These are phyloP conservation scores for Podila horticola DNA, from an alignment of 192 early-diverging fungal species.

Conservation along the genomic window DNA sequence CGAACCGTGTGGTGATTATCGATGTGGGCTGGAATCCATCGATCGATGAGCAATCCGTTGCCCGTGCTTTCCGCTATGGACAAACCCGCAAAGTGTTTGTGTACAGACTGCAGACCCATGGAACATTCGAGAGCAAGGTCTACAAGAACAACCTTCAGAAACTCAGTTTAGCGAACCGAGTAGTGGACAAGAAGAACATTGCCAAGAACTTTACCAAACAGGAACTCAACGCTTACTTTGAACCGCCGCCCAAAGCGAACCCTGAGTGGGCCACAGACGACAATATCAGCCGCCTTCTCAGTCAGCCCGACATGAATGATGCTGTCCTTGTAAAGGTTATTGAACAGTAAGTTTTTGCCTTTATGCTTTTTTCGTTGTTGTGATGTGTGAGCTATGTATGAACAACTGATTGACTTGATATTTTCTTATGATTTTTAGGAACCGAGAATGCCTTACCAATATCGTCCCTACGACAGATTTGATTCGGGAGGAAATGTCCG, in stretches of 20 bases:
- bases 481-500: conserved; percentile 34
- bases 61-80: conserved; percentile 75
- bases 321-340: conserved; percentile 17
- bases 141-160: conserved; percentile 81
- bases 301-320: conserved; percentile 28
- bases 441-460: conserved; percentile 6
- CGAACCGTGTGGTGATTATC: conserved; percentile 77
- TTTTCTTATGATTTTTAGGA: conserved; percentile 3
- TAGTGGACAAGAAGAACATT: conserved; percentile 70
- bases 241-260: conserved; percentile 30
- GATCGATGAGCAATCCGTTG: conserved; percentile 79
- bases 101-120: conserved; percentile 68
- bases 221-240: conserved; percentile 64
- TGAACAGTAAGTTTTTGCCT: conserved; percentile 13
- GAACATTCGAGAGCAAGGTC: conserved; percentile 70
- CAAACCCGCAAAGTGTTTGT: conserved; percentile 76
- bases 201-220: conserved; percentile 57
- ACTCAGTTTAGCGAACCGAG: conserved; percentile 68
- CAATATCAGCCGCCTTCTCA: conserved; percentile 11
- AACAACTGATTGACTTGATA: neutral
- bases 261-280: conserved; percentile 22
- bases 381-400: neutral
- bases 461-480: conserved; percentile 25
- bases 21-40: conserved; percentile 88
- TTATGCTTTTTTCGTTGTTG: neutral